A percentile compares a stretch with the other conserved stretches of the same genome.
phyloP scores from a whole-genome alignment of 2,329 filamentous ascomycete species.

The Metarhizium sp. region DNA sequence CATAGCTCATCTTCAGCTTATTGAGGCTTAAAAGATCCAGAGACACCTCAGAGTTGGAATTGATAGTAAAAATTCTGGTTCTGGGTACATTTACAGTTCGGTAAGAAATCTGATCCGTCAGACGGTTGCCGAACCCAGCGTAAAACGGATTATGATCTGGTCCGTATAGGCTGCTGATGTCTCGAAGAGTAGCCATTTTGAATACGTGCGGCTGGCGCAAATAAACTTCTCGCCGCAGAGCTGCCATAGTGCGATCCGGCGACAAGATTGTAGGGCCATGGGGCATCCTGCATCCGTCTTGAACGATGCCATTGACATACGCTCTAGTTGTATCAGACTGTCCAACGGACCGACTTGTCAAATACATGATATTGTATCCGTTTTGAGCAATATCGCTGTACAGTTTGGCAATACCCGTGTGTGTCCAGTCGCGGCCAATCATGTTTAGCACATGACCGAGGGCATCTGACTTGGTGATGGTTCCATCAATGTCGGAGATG shows the following conservation, averaged over 20 bases:
- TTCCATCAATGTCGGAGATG: constrained; percentile 97
- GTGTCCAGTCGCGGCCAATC: constrained; percentile 97
- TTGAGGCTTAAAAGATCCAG: constrained; percentile 84
- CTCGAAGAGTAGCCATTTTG: constrained; percentile 96
- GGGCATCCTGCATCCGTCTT: constrained; percentile 79
- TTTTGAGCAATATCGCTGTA: constrained; percentile 94
- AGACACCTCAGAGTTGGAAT: constrained; percentile 91
- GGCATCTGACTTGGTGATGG: constrained; percentile 95
- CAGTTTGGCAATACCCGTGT: constrained; percentile 90
- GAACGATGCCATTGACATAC: constrained; percentile 81
- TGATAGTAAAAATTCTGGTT: constrained; percentile 96
- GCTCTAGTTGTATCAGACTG: constrained; percentile 84
- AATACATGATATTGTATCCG: constrained; percentile 97
- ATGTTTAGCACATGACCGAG: constrained; percentile 91
- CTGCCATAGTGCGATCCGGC: constrained; percentile 90
- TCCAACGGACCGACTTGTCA: constrained; percentile 88
- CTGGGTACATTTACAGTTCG: constrained; percentile 91
- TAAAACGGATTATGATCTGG: constrained; percentile 78
- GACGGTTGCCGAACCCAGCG: constrained; percentile 90
- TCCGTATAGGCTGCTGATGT: constrained; percentile 84
- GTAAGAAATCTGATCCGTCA: constrained; percentile 94
- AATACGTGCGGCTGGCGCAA: constrained; percentile 95
- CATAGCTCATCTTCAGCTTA: constrained; percentile 93
- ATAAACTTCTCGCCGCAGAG: constrained; percentile 84
- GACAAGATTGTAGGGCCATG: constrained; percentile 91